phyloP scores from a whole-genome alignment of 345 rosid species.

The Salix dunnii region DNA sequence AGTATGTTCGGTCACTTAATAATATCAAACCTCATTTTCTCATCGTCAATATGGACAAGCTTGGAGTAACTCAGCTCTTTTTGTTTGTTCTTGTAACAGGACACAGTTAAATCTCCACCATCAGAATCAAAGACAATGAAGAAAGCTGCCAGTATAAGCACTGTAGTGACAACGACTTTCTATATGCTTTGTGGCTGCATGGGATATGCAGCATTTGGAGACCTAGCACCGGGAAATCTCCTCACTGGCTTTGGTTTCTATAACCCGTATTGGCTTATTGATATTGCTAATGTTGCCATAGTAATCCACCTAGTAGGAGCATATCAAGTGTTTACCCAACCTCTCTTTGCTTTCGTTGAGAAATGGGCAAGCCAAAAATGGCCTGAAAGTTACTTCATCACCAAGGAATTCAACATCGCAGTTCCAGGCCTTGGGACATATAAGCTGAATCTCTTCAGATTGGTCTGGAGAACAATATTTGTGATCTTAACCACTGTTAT shows the following conservation, averaged over 20 bases:
- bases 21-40: neutral
- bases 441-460: neutral
- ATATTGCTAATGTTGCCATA: neutral
- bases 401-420: conserved; percentile 1
- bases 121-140: conserved; percentile 43
- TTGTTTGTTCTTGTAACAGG: conserved; percentile 12
- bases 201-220: conserved; percentile 3
- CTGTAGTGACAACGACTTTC: conserved; percentile 36
- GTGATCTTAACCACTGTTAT: neutral
- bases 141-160: conserved; percentile 39
- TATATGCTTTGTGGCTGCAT: conserved; percentile 30
- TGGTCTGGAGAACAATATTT: neutral
- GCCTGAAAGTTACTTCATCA: neutral
- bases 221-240: neutral
- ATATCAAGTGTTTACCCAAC: neutral
- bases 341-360: neutral
- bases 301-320: neutral
- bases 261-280: conserved; percentile 1
- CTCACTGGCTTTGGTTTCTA: conserved; percentile 1
- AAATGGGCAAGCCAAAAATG: neutral
- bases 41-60: neutral
- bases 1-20: neutral
- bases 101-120: conserved; percentile 46
- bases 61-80: neutral
- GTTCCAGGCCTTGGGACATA: neutral